These are phyloP conservation scores for Tetracladium setigerum DNA, from an alignment of 495 filamentous ascomycete genomes.

Conservation along the genomic window DNA sequence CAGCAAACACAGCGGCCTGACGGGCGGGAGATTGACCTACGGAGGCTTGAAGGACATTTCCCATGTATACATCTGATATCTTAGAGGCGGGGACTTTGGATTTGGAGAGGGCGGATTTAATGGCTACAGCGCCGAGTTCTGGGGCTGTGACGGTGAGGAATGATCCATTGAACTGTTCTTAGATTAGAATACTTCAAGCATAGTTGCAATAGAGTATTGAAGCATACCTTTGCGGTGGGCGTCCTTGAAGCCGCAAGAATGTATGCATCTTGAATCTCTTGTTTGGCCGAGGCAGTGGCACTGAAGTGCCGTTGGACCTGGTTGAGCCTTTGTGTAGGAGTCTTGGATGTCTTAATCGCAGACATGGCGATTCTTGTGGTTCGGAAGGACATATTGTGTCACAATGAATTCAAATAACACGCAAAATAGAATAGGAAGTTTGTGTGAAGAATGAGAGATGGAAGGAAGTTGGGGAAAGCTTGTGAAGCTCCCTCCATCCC, in stretches of 20 bases:
- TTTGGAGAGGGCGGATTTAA: constrained; percentile 80
- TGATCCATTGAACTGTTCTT: constrained; percentile 79
- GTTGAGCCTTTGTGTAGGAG: constrained; percentile 29
- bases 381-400: constrained; percentile 20
- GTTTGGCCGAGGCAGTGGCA: constrained; percentile 44
- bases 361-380: constrained; percentile 10
- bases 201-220: background rate
- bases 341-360: constrained; percentile 6
- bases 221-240: constrained; percentile 71
- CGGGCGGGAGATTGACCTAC: constrained; percentile 88
- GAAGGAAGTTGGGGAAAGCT: no score
- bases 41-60: constrained; percentile 82
- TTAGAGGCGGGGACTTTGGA: constrained; percentile 68
- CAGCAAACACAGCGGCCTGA: constrained; percentile 85
- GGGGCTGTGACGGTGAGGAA: constrained; percentile 77
- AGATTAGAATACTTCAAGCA: background rate
- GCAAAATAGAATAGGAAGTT: no score
- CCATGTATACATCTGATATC: constrained; percentile 92
- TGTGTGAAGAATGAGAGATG: no score
- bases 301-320: constrained; percentile 59
- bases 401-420: background rate
- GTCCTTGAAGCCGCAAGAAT: constrained; percentile 84
- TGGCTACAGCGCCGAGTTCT: constrained; percentile 76
- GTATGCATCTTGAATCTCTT: constrained; percentile 82
- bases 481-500: no score